Evolutionary conservation across 2,329 filamentous ascomycete genomes (phyloP), one percentile per base, ranked within the genome.

Genomic region (Bipolaris cookei): DNA sequence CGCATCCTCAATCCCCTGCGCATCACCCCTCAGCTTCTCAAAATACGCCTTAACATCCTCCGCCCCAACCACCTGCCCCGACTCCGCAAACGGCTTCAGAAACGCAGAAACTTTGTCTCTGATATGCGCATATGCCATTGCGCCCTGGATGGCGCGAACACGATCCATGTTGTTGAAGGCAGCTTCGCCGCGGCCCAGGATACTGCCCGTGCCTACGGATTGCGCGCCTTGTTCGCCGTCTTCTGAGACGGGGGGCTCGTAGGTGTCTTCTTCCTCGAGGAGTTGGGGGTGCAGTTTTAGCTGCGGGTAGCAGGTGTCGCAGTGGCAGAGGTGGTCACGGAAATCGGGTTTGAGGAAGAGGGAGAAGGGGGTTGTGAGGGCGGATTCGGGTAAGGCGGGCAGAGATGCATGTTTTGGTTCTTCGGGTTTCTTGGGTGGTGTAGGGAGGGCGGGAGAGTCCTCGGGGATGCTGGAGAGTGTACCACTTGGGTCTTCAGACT

Each of bases 11-110:
- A 92, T 91, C 0, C 82, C 90, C 66, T 90, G 81, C 42, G 92
- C 90, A 76, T 98, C 95, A 56, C 95, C 95, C 62, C 95, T 85
- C 66, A 99, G 78, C 79, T 95, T 94, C 49, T 94, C 94, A 83
- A 99, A 99, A 75, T 97, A 97, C 2, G 86, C 86, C 77, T 97
- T 99, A 77, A 99, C 95, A 77, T 98, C 93, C 72, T 99, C 95
- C 1, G 94, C 94, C 1, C 92, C 89, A 20, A 99, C 93, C 0
- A 91, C 88, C 76, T 90, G 82, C 1, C 94, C 94, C 61, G 89
- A 96, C 73, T 97, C 92, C 0, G 95, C 95, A 74, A 97, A 99
- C 41, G 96, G 90, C 77, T 93, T 88, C 69, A 99, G 86, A 75
- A 99, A 98, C 0, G 89, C 88, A 81, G 94, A 97, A n/a, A 99